Conservation (phyloP, 768 basidiomycete genomes). For the Crassisporium funariophilum region DNA sequence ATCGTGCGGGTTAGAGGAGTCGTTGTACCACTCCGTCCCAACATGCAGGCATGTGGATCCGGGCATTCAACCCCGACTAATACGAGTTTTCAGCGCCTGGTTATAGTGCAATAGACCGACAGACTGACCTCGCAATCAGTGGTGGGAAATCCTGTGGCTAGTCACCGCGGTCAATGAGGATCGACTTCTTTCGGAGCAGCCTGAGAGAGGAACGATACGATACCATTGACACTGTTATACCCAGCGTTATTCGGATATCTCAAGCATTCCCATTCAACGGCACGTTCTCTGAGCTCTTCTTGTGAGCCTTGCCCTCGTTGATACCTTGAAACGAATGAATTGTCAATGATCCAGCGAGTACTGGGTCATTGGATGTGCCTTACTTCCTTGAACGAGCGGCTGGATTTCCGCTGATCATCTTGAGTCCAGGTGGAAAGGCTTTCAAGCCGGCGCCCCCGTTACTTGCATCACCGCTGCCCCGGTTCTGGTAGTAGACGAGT, state of each 20-base stretch:
- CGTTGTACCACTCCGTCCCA: conserved; percentile 44
- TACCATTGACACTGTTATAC: conserved; percentile 27
- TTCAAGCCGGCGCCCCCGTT: conserved; percentile 44
- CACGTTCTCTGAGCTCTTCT: conserved; percentile 40
- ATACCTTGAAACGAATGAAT: conserved; percentile 21
- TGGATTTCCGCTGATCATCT: conserved; percentile 45
- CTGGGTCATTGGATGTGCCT: not conserved
- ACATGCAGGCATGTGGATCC: conserved; percentile 42
- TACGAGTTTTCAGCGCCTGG: not conserved
- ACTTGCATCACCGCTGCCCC: conserved; percentile 36
- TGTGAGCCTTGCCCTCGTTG: conserved; percentile 36
- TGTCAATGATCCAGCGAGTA: not conserved
- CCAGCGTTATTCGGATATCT: conserved; percentile 34
- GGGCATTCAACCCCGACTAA: conserved; percentile 36
- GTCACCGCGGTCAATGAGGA: no score
- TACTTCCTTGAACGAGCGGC: conserved; percentile 37
- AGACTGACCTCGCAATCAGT: conserved; percentile 41
- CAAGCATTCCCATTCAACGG: conserved; percentile 42
- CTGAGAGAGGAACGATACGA: conserved; percentile 6
- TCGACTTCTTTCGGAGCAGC: not conserved
- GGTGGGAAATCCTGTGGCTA: conserved; percentile 41
- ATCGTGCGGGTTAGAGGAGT: no score
- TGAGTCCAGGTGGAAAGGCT: conserved; percentile 45
- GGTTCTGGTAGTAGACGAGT: conserved; percentile 45
- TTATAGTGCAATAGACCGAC: not conserved